Base-by-base conservation (phyloP, 768 basidiomycete genomes). In the Candolleomyces efflorescens region DNA sequence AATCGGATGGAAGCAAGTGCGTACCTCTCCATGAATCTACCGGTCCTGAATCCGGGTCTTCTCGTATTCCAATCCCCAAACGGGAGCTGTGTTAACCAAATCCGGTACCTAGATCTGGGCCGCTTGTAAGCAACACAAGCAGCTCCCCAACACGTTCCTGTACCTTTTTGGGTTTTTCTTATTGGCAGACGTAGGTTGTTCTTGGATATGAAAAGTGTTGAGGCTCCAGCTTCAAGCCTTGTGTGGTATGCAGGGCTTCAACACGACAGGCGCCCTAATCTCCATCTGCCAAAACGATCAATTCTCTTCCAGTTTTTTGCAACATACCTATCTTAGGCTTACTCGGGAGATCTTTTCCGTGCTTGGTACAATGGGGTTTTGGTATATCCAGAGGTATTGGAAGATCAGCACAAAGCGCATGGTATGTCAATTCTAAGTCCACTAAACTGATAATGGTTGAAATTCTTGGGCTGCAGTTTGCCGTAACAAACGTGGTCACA, bases 1-100 rank as follows among this genome's bases (percentile, higher is more conserved):
- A 0, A 82, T 94, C 45, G 92, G 92, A 44, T 93, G 89, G 87
- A 92, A 89, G 66, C 90, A 92, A 76, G 88, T 84, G 58, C n/a
- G 69, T 64, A 1, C 38, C 17, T 54, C n/a, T 36, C 27, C 32
- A n/a, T 47, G 47, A 10, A 36, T n/a, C 43, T 46, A 12, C 41
- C n/a, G 6, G 6, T 32, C 7, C 32, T 5, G 32, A 11, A 18
- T 58, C 48, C 32, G 6, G 7, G 11, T 11, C 7, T 7, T 56
- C 32, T 5, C 15, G 58, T 11, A 44, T 3, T 9, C 20, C 32
- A 22, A 3, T 17, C 59, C 27, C n/a, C n/a, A n/a, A n/a, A n/a
- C n/a, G n/a, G n/a, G 20, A 92, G 20, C 41, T 9, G 24, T 45
- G 26, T 12, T 38, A 22, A 6, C 23, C 27, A 26, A n/a, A n/a